These are phyloP conservation scores for Candida pseudocylindracea DNA, from an alignment of 1,139 yeast genomes.

Conservation along the genomic window DNA sequence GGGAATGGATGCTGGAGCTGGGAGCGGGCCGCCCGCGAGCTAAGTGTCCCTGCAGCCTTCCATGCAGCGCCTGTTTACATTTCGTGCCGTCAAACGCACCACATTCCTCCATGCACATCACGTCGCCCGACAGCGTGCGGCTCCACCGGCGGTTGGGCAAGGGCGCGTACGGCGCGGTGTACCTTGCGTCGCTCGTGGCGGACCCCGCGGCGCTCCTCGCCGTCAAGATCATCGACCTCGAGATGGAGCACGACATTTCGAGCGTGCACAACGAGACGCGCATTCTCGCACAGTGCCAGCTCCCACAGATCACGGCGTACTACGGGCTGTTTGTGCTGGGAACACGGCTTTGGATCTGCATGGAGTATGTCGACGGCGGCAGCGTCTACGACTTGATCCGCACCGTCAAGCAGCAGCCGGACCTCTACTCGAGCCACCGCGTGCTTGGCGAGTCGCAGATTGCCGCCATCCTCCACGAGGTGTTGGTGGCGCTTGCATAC, in stretches of 20 bases:
- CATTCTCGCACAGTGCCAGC: slow-evolving; percentile 52
- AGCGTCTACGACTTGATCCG: slow-evolving; percentile 44
- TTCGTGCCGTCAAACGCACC: no score
- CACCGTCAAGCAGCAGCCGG: slow-evolving; percentile 8
- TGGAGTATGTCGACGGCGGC: slow-evolving; percentile 78
- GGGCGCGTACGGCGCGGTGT: slow-evolving; percentile 81
- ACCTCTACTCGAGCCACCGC: no score
- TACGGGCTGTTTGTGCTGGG: slow-evolving; percentile 68
- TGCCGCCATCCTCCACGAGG: slow-evolving; percentile 27
- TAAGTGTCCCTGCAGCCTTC: no score
- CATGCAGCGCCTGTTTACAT: no score
- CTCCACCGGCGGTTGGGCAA: slow-evolving; percentile 63
- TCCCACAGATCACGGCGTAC: slow-evolving; percentile 49
- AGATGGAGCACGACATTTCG: slow-evolving; percentile 36
- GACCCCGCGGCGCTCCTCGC: slow-evolving; percentile 31
- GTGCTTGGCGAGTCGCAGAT: slow-evolving; percentile 22
- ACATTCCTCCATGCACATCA: no score
- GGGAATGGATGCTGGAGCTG: slow-evolving; percentile 1
- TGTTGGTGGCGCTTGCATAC: slow-evolving; percentile 47
- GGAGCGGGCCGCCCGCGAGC: background rate
- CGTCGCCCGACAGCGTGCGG: slow-evolving; percentile 7
- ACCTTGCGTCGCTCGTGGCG: slow-evolving; percentile 35
- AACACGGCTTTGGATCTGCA: slow-evolving; percentile 63
- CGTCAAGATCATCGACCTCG: slow-evolving; percentile 57
- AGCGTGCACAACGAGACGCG: slow-evolving; percentile 53